Evolutionary conservation across 305 asterid species (phyloP).

Genomic region (Euphrasia arctica): DNA sequence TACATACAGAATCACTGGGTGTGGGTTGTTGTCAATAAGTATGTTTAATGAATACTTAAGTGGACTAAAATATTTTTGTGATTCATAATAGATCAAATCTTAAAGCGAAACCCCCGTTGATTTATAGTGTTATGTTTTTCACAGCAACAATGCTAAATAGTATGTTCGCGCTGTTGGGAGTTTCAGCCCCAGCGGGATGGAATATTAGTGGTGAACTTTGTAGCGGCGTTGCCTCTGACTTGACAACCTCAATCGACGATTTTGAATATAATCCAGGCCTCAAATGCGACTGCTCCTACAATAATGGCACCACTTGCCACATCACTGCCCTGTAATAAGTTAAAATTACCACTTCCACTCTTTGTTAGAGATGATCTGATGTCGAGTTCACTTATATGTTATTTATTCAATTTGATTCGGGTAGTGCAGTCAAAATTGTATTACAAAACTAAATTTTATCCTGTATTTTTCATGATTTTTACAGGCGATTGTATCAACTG

Average conservation of each 20-base stretch:
- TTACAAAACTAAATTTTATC: not conserved
- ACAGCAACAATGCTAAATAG: slow-evolving; percentile 31
- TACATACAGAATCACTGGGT: too few species aligned
- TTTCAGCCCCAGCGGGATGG: slow-evolving; percentile 46
- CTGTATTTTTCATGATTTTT: slow-evolving; percentile 6
- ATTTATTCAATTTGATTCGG: not conserved
- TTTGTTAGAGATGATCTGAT: too few species aligned
- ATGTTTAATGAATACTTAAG: too few species aligned
- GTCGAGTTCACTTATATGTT: too few species aligned
- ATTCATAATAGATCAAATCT: too few species aligned
- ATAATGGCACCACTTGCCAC: slow-evolving; percentile 45
- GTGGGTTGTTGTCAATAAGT: too few species aligned
- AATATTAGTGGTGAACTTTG: slow-evolving; percentile 54
- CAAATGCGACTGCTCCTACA: slow-evolving; percentile 59
- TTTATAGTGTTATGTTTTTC: not conserved
- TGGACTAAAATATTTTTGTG: too few species aligned
- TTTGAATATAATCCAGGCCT: slow-evolving; percentile 45
- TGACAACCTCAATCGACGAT: slow-evolving; percentile 24
- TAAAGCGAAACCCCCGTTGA: not conserved
- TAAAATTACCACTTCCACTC: too few species aligned
- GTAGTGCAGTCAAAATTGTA: not conserved
- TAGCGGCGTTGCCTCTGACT: slow-evolving; percentile 41
- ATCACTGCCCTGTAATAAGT: slow-evolving; percentile 63
- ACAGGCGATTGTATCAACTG: slow-evolving; percentile 56
- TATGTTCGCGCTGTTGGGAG: slow-evolving; percentile 48